Evolutionary conservation across 108 stramenopile species (phyloP).

Genomic region (Craspedostauros australis): DNA sequence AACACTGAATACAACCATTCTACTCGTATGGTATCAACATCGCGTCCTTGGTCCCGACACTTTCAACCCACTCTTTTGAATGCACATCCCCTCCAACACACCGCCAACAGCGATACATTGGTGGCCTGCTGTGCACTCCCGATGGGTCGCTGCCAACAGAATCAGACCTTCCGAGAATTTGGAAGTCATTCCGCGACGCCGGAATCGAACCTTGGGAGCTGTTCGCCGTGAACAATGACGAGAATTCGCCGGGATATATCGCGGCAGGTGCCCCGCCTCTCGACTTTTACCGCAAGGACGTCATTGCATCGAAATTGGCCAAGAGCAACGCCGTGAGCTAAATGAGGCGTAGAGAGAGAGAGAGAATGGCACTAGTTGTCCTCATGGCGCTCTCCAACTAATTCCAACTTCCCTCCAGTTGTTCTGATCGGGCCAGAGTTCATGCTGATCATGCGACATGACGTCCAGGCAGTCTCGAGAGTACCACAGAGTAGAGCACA

Average conservation of each 20-base stretch:
- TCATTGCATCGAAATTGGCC: constrained; percentile 8
- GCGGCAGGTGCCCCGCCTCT: constrained; percentile 70
- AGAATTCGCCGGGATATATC: constrained; percentile 33
- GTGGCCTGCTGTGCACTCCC: constrained; percentile 84
- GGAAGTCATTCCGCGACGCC: constrained; percentile 49
- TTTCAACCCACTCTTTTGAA: no score
- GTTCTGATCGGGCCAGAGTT: no score
- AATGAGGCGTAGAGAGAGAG: background rate
- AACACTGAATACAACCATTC: background rate
- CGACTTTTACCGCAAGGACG: constrained; percentile 59
- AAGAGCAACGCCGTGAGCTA: background rate
- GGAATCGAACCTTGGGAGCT: constrained; percentile 91
- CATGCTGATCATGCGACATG: no score
- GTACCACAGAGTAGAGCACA: no score
- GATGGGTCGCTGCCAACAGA: constrained; percentile 73
- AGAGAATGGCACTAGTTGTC: no score
- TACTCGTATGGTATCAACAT: constrained; percentile 42
- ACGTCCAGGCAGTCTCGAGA: no score
- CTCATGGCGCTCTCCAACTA: no score
- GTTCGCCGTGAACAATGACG: constrained; percentile 61
- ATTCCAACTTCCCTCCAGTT: no score
- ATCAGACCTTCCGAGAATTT: constrained; percentile 38
- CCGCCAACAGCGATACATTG: no score
- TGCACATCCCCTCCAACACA: no score
- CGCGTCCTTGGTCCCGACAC: no score